phyloP scores from a whole-genome alignment of 257 asterid species.

The Osmanthus fragrans region DNA sequence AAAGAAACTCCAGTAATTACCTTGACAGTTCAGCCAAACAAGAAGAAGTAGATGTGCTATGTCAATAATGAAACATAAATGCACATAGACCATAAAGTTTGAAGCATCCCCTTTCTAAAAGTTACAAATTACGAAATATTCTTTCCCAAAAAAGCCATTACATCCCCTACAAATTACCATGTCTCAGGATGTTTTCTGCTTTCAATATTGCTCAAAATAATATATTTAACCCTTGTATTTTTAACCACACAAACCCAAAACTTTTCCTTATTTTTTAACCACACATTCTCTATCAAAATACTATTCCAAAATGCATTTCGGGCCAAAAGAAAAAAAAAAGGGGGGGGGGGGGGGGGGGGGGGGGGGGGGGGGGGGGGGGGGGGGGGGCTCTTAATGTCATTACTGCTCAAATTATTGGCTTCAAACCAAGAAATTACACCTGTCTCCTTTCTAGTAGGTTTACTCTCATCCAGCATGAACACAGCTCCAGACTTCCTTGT shows the following conservation, averaged over 20 bases:
- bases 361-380: no score
- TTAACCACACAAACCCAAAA: no score
- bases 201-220: background rate
- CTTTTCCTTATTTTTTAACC: no score
- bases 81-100: background rate
- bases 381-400: background rate
- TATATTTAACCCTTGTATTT: background rate
- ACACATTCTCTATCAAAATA: no score
- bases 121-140: background rate
- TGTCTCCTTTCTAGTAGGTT: slow-evolving; percentile 2
- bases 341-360: no score
- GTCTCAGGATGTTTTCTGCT: background rate
- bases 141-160: background rate
- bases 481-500: slow-evolving; percentile 14
- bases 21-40: background rate
- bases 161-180: background rate
- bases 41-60: background rate
- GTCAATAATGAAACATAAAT: background rate
- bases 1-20: background rate
- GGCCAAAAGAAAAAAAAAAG: no score
- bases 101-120: background rate
- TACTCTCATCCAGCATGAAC: slow-evolving; percentile 1
- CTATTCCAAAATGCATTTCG: no score
- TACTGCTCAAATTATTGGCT: background rate
- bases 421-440: slow-evolving; percentile 12